phyloP scores from a whole-genome alignment of 75 land plant genomes.

The Chamaecyparis obtusa region DNA sequence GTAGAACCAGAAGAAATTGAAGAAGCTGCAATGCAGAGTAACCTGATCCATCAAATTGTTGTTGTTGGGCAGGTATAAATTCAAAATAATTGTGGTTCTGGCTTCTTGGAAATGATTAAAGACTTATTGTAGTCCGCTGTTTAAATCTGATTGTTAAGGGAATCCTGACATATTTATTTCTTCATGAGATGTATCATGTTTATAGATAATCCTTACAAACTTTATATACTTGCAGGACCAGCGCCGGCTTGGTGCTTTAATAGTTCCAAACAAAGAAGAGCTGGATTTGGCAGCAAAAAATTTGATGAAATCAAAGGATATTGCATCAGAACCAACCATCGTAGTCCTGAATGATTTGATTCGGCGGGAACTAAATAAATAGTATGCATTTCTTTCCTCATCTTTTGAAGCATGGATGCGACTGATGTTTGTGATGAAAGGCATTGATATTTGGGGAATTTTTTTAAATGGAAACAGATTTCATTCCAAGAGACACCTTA shows the following conservation, averaged over 20 bases:
- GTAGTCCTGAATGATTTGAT: slow-evolving; percentile 26
- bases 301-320: slow-evolving; percentile 19
- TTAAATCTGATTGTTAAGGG: background rate
- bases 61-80: slow-evolving; percentile 84
- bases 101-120: background rate
- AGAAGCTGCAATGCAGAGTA: slow-evolving; percentile 83
- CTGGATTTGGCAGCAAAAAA: slow-evolving; percentile 31
- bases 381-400: slow-evolving; percentile 36
- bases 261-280: slow-evolving; percentile 84
- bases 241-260: slow-evolving; percentile 80
- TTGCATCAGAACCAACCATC: slow-evolving; percentile 30
- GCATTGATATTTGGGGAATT: background rate
- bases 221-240: slow-evolving; percentile 58
- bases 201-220: slow-evolving; percentile 1
- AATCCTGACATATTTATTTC: slow-evolving; percentile 6
- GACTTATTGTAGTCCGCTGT: background rate
- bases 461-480: background rate
- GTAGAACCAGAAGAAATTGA: slow-evolving; percentile 88
- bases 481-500: background rate
- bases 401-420: background rate
- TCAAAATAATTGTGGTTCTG: background rate
- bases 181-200: background rate
- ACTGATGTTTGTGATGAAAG: background rate
- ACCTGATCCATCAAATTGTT: slow-evolving; percentile 78
- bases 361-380: slow-evolving; percentile 46